Base-by-base conservation (phyloP, 2,329 filamentous ascomycete genomes). In the Monilinia fructigena region DNA sequence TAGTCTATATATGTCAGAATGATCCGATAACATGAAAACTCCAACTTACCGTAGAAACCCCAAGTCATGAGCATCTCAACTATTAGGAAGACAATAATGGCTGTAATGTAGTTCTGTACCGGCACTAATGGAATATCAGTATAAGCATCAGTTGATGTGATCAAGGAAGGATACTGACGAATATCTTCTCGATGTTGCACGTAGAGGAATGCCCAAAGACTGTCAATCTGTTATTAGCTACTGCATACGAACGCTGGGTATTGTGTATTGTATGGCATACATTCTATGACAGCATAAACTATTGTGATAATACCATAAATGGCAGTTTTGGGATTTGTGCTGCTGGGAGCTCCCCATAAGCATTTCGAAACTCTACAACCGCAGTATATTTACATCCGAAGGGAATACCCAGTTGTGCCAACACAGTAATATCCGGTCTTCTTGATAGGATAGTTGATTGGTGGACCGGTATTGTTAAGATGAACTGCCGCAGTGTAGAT, bases 31-130 rank as follows among this genome's bases (percentile, higher is more conserved):
- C 11, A 56, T 18, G 8, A 38, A 20, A 26, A 50, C 11, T 40
- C 56, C 42, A 23, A 68, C 82, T 68, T 81, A 91, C 89, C 88
- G 78, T 98, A 99, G 81, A 96, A 99, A 54, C 92, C 93, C 95
- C 95, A 99, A 2, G 95, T 99, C 86, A 98, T 93, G 75, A 98
- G 82, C 88, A 98, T 97, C 78, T 99, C 95, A 20, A 98, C 80
- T 20, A 98, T 92, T 54, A 99, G 81, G 80, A 99, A 99, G 63
- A 95, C 87, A 60, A 99, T 82, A 68, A 98, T 99, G 12, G 95
- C 94, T 0, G 95, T 99, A 73, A 99, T 98, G 78, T 99, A 99
- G 77, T 99, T 99, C 79, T 99, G 95, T 2, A 99, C 95, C 20
- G 96, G 90, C 75, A 99, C 88, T 91, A 68, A n/a, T 8, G 64